Conservation (phyloP, 1,284 basidiomycete genomes). For the Lignosus rhinocerotis region DNA sequence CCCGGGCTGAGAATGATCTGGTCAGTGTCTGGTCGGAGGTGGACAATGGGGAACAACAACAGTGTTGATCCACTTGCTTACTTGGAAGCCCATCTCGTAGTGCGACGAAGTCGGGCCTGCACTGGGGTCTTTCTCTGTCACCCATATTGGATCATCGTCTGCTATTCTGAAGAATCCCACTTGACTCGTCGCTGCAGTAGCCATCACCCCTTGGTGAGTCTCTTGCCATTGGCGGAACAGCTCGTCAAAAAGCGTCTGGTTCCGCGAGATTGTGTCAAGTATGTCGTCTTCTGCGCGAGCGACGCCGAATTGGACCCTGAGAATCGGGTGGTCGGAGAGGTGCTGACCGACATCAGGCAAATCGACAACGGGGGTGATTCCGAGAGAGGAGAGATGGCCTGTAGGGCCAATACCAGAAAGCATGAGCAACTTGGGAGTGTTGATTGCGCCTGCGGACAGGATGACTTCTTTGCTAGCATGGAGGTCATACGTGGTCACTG, state of each 20-base stretch:
- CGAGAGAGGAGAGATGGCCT: slow-evolving; percentile 16
- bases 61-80: background rate
- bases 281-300: slow-evolving; percentile 15
- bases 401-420: slow-evolving; percentile 28
- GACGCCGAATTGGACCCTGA: slow-evolving; percentile 19
- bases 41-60: background rate
- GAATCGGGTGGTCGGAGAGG: slow-evolving; percentile 40
- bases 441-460: slow-evolving; percentile 21
- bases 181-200: slow-evolving; percentile 8
- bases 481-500: slow-evolving; percentile 14
- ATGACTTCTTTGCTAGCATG: slow-evolving; percentile 30
- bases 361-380: slow-evolving; percentile 33
- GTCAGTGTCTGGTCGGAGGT: too few species aligned
- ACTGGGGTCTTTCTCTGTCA: slow-evolving; percentile 14
- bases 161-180: slow-evolving; percentile 17
- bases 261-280: slow-evolving; percentile 12
- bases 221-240: slow-evolving; percentile 19
- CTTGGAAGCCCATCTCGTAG: slow-evolving; percentile 13
- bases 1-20: background rate
- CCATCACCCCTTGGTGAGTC: slow-evolving; percentile 10
- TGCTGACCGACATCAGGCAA: slow-evolving; percentile 38
- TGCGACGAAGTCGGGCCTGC: slow-evolving; percentile 22
- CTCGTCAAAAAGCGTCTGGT: slow-evolving; percentile 17
- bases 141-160: slow-evolving; percentile 3
- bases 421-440: slow-evolving; percentile 36